Evolutionary conservation across 129 eudicot genomes (phyloP).

Genomic region (Dittrichia graveolens): DNA sequence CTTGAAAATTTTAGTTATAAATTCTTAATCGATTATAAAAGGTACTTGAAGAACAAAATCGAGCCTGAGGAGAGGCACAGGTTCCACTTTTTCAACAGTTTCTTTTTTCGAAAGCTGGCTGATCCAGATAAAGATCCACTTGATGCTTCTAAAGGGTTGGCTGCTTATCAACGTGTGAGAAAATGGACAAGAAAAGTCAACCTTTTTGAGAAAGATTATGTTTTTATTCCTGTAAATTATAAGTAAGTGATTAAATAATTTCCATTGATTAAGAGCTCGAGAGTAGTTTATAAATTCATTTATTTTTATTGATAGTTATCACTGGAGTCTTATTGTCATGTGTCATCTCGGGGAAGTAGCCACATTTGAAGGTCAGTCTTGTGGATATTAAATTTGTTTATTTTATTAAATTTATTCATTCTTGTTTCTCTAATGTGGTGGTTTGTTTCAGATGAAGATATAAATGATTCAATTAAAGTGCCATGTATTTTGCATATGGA

Average conservation of each 20-base stretch:
- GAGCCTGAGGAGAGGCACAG: constrained; percentile 52
- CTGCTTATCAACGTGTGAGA: constrained; percentile 92
- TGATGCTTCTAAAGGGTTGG: constrained; percentile 69
- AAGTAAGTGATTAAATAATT: constrained; percentile 52
- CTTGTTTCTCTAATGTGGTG: constrained; percentile 4
- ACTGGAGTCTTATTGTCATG: constrained; percentile 90
- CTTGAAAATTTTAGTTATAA: background rate
- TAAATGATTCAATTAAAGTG: constrained; percentile 42
- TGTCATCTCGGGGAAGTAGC: constrained; percentile 87
- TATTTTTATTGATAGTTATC: constrained; percentile 56
- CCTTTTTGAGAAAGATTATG: constrained; percentile 84
- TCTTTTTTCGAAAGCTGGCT: constrained; percentile 90
- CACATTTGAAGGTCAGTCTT: constrained; percentile 51
- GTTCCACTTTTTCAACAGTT: constrained; percentile 88
- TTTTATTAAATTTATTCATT: background rate
- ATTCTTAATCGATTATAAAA: constrained; percentile 33
- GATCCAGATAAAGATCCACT: constrained; percentile 85
- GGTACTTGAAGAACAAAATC: constrained; percentile 69
- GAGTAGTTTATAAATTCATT: too few relatives aligned
- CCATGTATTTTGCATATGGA: constrained; percentile 99
- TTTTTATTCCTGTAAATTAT: constrained; percentile 89
- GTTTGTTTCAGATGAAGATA: constrained; percentile 52
- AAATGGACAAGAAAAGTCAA: constrained; percentile 96
- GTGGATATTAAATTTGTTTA: background rate
- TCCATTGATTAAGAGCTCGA: constrained; percentile 11